Evolutionary conservation across 2,329 filamentous ascomycete genomes (phyloP).

Genomic region (Fusarium humuli): DNA sequence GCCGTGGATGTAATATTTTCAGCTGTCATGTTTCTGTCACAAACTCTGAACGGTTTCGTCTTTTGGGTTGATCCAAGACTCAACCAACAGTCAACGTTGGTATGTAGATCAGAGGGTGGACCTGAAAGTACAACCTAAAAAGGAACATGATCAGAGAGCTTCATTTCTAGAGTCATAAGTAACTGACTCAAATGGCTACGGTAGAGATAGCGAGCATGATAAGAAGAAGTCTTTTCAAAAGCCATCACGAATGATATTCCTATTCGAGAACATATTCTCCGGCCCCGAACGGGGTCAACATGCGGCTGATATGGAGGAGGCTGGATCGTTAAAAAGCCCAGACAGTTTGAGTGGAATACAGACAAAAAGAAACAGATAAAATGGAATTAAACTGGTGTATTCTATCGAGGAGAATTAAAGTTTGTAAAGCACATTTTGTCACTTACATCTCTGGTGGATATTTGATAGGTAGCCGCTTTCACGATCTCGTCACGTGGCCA

Average conservation of each 20-base stretch:
- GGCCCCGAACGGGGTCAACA: slow-evolving; percentile 7
- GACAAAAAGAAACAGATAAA: background rate
- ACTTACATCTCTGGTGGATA: background rate
- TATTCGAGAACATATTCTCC: background rate
- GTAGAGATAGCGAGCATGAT: background rate
- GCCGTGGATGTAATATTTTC: background rate
- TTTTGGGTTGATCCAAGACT: background rate
- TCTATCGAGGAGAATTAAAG: background rate
- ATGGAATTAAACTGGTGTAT: background rate
- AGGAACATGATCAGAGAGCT: slow-evolving; percentile 5
- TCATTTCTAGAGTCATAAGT: background rate
- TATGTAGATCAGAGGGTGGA: slow-evolving; percentile 32
- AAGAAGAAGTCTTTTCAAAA: background rate
- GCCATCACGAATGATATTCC: slow-evolving; percentile 4
- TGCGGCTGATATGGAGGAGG: background rate
- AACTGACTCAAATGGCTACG: background rate
- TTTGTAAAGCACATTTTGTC: slow-evolving; percentile 16
- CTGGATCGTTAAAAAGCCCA: slow-evolving; percentile 3
- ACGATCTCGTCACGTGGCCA: slow-evolving; percentile 42
- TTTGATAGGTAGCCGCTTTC: background rate
- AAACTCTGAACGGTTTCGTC: slow-evolving; percentile 20
- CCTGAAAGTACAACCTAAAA: slow-evolving; percentile 5
- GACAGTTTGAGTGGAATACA: background rate
- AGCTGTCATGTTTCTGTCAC: background rate
- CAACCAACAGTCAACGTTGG: slow-evolving; percentile 10